Evolutionary conservation across 2,329 filamentous ascomycete species (phyloP).

Genomic region (Epichloe aotearoae): DNA sequence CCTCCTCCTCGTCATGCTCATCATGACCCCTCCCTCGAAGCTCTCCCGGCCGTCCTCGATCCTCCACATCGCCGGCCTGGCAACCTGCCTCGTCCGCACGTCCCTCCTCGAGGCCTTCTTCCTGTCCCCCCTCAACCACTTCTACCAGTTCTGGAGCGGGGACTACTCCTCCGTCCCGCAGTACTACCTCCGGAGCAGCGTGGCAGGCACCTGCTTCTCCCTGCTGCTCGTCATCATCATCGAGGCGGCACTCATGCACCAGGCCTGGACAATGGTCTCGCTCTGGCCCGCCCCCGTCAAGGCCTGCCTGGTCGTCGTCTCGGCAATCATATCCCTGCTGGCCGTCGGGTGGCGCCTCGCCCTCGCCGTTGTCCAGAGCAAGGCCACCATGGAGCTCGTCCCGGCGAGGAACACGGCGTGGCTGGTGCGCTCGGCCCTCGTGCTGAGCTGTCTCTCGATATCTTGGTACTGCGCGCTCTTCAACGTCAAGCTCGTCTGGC

Average conservation of each 20-base stretch:
- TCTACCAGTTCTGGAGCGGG: constrained; percentile 44
- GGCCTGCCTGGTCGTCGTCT: constrained; percentile 16
- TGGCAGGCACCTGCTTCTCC: constrained; percentile 27
- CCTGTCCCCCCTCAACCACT: constrained; percentile 43
- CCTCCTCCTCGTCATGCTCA: constrained; percentile 50
- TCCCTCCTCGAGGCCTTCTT: constrained; percentile 45
- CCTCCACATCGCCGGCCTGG: constrained; percentile 49
- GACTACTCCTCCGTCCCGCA: constrained; percentile 39
- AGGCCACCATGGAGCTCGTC: constrained; percentile 13
- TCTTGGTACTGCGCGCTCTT: constrained; percentile 44
- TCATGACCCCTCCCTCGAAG: constrained; percentile 54
- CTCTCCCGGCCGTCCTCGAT: constrained; percentile 50
- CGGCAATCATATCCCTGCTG: constrained; percentile 21
- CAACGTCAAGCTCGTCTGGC: constrained; percentile 35
- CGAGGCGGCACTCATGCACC: constrained; percentile 34
- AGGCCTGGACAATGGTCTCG: constrained; percentile 38
- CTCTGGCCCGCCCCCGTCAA: constrained; percentile 30
- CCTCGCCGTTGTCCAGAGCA: constrained; percentile 23
- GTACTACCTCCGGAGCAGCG: constrained; percentile 22
- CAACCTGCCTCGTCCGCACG: constrained; percentile 46
- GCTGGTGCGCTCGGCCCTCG: constrained; percentile 25
- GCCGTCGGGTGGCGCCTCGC: constrained; percentile 20
- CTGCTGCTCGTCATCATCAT: constrained; percentile 32
- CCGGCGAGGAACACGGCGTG: constrained; percentile 18
- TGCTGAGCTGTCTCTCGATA: constrained; percentile 28